Evolutionary conservation across 768 basidiomycete species (phyloP), one percentile per base, ranked within the genome.

Genomic region (Coprinellus aureogranulatus): DNA sequence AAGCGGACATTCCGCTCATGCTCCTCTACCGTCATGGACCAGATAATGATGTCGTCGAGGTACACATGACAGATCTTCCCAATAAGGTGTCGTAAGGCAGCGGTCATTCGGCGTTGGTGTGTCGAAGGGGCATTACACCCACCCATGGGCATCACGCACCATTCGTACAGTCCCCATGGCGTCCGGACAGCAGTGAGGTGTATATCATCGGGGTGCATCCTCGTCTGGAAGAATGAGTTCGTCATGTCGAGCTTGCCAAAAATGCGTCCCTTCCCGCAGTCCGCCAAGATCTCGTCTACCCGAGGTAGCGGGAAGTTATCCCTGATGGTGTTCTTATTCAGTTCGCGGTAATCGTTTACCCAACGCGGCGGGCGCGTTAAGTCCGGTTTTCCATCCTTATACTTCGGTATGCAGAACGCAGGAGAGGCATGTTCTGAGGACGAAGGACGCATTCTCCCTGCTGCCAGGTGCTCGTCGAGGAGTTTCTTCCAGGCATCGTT

Each of bases 131-230:
- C 61, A 49, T 72, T 55, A 57, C 46, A 8, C 9, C 59, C 57
- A 4, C 65, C 65, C 69, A 54, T 65, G 8, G 62, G 77, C 76
- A 80, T 79, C 1, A 78, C 78, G 1, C 62, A 34, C 71, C 72
- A 81, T 47, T 82, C 76, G 55, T 71, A 80, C 0, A 67, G 55
- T 0, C 80, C 75, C 23, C 72, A 72, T 0, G 71, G 77, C 0
- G 75, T 81, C 0, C 60, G 60, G 0, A 80, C 73, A 0, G 75
- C 77, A 0, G 76, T 78, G 22, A 62, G 62, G 10, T 64, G 61
- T 2, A 67, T 55, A 23, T 69, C 61, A 20, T 67, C 57, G 0
- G 67, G 62, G 20, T 67, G 59, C 55, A 70, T 60, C 0, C 55
- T 30, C 0, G 63, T 70, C n/a, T 68, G 67, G 22, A 68, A 70